Evolutionary conservation across 2,329 filamentous ascomycete genomes (phyloP).

Genomic region (Epichloe gansuensis): DNA sequence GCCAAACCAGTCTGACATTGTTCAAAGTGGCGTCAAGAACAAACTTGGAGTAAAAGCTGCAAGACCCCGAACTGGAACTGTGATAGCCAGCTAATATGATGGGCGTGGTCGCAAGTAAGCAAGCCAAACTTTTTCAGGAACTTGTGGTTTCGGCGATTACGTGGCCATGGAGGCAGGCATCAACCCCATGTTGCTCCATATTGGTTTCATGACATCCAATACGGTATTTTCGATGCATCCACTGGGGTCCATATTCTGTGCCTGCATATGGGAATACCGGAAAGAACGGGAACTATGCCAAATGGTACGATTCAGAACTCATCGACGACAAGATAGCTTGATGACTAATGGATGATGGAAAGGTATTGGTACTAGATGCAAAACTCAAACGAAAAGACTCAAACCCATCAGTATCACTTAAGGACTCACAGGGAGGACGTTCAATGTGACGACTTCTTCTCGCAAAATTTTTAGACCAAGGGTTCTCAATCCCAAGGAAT

Average conservation of each 20-base stretch:
- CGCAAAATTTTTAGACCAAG: slow-evolving; percentile 36
- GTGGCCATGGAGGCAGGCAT: background rate
- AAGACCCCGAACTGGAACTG: background rate
- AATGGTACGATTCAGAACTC: slow-evolving; percentile 29
- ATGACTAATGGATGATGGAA: no score
- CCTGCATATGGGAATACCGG: slow-evolving; percentile 39
- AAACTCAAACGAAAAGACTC: slow-evolving; percentile 11
- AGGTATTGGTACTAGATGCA: slow-evolving; percentile 7
- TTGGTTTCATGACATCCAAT: slow-evolving; percentile 44
- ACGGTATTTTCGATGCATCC: slow-evolving; percentile 41
- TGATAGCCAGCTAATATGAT: slow-evolving; percentile 2
- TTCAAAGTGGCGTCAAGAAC: slow-evolving; percentile 5
- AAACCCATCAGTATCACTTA: slow-evolving; percentile 28
- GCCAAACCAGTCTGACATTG: slow-evolving; percentile 2
- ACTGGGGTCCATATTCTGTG: slow-evolving; percentile 45
- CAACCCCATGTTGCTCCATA: background rate
- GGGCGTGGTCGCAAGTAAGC: background rate
- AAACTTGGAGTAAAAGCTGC: background rate
- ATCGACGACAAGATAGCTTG: no score
- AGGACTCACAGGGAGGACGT: slow-evolving; percentile 35
- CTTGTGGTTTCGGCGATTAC: slow-evolving; percentile 1
- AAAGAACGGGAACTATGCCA: slow-evolving; percentile 26
- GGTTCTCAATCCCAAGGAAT: slow-evolving; percentile 37
- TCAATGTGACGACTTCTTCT: slow-evolving; percentile 43
- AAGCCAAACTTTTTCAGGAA: background rate